phyloP scores from a whole-genome alignment of 352 stramenopile genomes.

The Phytophthora idaei region DNA sequence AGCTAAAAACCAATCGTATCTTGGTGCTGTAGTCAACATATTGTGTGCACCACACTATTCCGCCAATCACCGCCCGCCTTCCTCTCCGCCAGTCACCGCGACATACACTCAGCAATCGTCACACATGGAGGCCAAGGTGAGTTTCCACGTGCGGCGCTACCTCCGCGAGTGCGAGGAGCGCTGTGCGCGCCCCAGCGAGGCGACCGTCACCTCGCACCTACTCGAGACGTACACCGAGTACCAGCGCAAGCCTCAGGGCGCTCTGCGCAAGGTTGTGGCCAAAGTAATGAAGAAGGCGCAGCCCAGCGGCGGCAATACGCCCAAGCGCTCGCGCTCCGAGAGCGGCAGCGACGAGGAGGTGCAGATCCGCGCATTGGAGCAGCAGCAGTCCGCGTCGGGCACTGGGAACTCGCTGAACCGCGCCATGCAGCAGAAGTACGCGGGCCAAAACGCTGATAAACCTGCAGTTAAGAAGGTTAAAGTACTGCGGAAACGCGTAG shows the following conservation, averaged over 20 bases:
- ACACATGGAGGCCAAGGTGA: conserved; percentile 85
- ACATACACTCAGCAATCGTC: not conserved
- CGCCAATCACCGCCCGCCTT: not conserved
- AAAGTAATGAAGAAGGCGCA: conserved; percentile 78
- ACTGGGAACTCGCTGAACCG: conserved; percentile 75
- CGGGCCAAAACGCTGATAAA: conserved; percentile 33
- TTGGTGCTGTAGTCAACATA: not conserved
- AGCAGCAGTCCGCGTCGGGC: conserved; percentile 38
- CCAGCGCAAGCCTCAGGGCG: conserved; percentile 75
- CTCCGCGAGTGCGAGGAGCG: conserved; percentile 82
- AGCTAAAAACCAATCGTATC: too few species aligned
- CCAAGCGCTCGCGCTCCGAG: conserved; percentile 66
- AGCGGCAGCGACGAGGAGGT: conserved; percentile 74
- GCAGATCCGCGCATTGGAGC: conserved; percentile 53
- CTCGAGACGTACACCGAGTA: conserved; percentile 86
- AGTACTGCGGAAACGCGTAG: conserved; percentile 48
- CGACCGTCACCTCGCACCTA: conserved; percentile 67
- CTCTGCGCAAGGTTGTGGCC: conserved; percentile 68
- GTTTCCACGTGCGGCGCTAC: conserved; percentile 86
- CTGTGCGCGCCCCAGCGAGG: conserved; percentile 57
- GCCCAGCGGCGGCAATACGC: conserved; percentile 14
- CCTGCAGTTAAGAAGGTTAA: conserved; percentile 77
- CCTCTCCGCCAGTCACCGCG: conserved; percentile 5
- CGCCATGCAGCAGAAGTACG: conserved; percentile 80
- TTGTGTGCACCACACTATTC: not conserved